Evolutionary conservation across 2,329 filamentous ascomycete species (phyloP).

Genomic region (Aurifilum marmelostoma): DNA sequence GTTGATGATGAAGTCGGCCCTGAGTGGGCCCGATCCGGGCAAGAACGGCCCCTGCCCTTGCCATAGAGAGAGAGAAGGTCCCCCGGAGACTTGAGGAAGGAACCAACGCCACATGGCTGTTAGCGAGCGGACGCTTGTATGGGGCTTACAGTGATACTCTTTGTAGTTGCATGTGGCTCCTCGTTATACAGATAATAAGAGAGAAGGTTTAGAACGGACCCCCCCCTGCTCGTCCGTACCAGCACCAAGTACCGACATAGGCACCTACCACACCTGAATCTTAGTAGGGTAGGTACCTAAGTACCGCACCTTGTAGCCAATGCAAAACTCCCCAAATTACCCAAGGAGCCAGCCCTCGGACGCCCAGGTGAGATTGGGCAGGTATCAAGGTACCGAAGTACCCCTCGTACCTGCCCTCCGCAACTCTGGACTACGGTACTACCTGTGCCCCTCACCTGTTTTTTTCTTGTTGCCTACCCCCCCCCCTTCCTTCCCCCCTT

Average conservation of each 20-base stretch:
- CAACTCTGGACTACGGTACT: neutral
- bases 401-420: neutral
- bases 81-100: neutral
- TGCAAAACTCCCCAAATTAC: neutral
- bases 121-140: neutral
- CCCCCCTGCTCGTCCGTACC: neutral
- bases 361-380: neutral
- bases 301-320: too few species aligned
- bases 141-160: neutral
- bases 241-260: neutral
- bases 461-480: neutral
- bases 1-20: slow-evolving; percentile 6
- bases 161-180: neutral
- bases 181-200: neutral
- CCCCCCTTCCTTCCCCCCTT: neutral
- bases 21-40: slow-evolving; percentile 4
- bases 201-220: neutral
- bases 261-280: neutral
- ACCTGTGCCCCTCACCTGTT: neutral
- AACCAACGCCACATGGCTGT: neutral
- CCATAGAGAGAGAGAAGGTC: neutral
- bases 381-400: neutral
- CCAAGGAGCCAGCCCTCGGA: neutral
- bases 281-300: neutral
- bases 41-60: neutral